Percentiles rank a stretch among this genome's conserved stretches.
Conservation (phyloP, 2,329 filamentous ascomycete species). For the Cladosporium sp. region DNA sequence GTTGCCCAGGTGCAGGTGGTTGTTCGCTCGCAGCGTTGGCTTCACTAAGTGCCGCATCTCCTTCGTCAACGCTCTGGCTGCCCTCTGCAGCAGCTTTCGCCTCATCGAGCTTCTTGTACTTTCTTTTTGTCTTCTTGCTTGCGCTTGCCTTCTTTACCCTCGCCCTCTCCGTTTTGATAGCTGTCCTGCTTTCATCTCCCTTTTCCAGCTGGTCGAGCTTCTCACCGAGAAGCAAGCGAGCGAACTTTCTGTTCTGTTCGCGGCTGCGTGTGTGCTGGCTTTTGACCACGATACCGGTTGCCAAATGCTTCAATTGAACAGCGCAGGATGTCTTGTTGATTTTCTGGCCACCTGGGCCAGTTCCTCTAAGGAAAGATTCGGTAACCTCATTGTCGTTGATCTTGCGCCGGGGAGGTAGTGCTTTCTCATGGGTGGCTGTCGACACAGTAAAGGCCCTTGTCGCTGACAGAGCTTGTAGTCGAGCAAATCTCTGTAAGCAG, state of each 20-base stretch:
- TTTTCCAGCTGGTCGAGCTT: conserved; percentile 73
- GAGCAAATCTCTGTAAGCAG: neutral
- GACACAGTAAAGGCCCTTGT: conserved; percentile 1
- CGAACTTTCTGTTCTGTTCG: conserved; percentile 83
- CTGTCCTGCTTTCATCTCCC: conserved; percentile 68
- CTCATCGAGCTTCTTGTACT: conserved; percentile 67
- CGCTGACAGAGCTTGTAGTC: neutral
- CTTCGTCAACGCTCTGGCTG: neutral
- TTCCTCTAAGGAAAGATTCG: conserved; percentile 86
- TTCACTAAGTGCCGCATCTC: neutral
- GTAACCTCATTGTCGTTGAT: conserved; percentile 78
- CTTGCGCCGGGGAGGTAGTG: conserved; percentile 73
- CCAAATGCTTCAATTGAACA: conserved; percentile 86
- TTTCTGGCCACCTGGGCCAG: conserved; percentile 91
- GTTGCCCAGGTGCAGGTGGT: neutral
- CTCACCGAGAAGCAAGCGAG: conserved; percentile 74
- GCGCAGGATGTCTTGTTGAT: conserved; percentile 98
- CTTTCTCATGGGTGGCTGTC: conserved; percentile 48
- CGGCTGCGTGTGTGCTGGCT: conserved; percentile 88
- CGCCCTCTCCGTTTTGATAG: conserved; percentile 64
- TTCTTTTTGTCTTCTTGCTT: conserved; percentile 78
- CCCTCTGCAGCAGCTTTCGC: conserved; percentile 42
- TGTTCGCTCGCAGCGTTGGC: neutral
- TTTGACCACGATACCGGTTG: conserved; percentile 91
- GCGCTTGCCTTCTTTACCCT: conserved; percentile 73